Conservation (phyloP, 306 rosid genomes). For the Trifolium subterraneum region DNA sequence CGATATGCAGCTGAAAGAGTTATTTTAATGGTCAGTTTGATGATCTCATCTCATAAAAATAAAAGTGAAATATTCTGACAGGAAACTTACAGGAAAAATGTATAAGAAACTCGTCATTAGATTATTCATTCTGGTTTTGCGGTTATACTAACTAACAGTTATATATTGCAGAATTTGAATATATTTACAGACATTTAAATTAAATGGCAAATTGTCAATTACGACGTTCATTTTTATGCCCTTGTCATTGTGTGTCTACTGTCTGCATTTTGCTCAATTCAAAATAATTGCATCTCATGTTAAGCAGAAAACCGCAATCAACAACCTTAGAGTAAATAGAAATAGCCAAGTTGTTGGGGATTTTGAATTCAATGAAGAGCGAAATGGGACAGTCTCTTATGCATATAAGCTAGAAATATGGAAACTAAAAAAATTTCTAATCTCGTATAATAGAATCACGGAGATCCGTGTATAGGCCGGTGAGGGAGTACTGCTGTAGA, state of each 20-base stretch:
- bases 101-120: conserved; percentile 6
- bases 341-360: conserved; percentile 6
- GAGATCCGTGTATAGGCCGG: conserved; percentile 58
- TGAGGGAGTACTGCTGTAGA: conserved; percentile 68
- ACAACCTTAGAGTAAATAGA: conserved; percentile 9
- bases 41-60: not conserved
- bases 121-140: conserved; percentile 29
- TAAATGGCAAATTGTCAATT: conserved; percentile 1
- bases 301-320: conserved; percentile 8
- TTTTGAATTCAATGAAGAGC: conserved; percentile 20
- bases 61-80: conserved; percentile 21
- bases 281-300: not conserved
- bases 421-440: conserved; percentile 16
- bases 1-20: conserved; percentile 27
- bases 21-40: conserved; percentile 19
- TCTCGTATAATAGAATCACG: conserved; percentile 52
- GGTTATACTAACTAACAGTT: conserved; percentile 13
- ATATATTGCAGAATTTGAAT: conserved; percentile 9
- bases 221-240: not conserved
- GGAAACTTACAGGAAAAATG: conserved; percentile 10
- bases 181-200: conserved; percentile 10
- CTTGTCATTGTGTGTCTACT: not conserved
- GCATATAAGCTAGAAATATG: not conserved
- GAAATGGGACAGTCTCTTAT: conserved; percentile 15
- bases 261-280: conserved; percentile 8